These are phyloP conservation scores for Trametes villosa DNA, from an alignment of 768 basidiomycete genomes.

Conservation along the genomic window DNA sequence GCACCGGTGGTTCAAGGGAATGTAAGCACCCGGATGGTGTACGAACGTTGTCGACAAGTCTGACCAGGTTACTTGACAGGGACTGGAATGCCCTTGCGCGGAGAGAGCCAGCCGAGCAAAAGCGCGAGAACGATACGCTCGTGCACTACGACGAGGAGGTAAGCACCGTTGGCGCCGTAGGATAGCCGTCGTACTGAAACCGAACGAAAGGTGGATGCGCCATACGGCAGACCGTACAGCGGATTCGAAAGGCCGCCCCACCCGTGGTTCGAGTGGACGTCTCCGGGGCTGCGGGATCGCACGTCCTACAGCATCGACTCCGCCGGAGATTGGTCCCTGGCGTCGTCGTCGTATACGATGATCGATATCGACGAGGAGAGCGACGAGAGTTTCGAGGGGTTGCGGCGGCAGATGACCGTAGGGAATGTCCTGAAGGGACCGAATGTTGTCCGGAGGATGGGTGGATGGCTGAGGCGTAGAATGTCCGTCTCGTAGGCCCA, in stretches of 20 bases:
- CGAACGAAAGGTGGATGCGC: too few relatives aligned
- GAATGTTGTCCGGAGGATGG: constrained; percentile 17
- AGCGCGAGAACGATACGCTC: neutral
- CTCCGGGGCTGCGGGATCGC: neutral
- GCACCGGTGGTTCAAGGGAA: constrained; percentile 19
- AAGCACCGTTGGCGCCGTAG: neutral
- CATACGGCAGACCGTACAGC: constrained; percentile 13
- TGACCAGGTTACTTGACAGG: neutral
- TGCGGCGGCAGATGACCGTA: neutral
- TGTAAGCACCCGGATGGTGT: neutral
- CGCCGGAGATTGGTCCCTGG: neutral
- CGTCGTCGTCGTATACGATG: constrained; percentile 9
- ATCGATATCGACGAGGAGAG: constrained; percentile 8
- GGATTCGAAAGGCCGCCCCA: constrained; percentile 4
- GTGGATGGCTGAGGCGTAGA: constrained; percentile 17
- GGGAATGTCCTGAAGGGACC: neutral
- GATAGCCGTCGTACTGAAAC: too few relatives aligned
- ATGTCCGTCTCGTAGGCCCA: constrained; percentile 11
- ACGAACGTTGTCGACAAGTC: neutral
- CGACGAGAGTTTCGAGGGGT: neutral
- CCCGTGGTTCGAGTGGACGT: constrained; percentile 23
- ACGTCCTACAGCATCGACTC: neutral
- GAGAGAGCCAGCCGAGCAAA: neutral
- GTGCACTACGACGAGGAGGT: constrained; percentile 1
- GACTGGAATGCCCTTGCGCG: constrained; percentile 9